Conservation (phyloP, 2,329 filamentous ascomycete species). For the Cladophialophora yegresii region DNA sequence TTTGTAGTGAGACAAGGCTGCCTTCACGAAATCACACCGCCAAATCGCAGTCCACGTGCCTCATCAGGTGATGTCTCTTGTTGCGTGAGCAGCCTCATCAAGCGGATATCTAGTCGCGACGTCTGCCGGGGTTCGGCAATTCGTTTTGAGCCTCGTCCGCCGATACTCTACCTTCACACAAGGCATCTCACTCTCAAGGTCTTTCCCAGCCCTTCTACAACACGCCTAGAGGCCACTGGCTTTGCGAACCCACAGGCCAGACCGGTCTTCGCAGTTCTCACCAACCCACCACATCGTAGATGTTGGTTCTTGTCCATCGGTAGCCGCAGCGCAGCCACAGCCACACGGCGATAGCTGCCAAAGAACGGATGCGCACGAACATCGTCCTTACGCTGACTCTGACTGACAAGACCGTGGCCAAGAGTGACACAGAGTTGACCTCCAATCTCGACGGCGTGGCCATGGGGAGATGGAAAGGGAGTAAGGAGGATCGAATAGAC, state of each 20-base stretch:
- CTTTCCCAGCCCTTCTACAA: neutral
- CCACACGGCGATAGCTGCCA: conserved; percentile 53
- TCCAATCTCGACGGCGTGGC: conserved; percentile 54
- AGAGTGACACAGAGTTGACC: conserved; percentile 58
- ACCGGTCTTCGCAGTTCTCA: conserved; percentile 45
- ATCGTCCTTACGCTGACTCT: conserved; percentile 41
- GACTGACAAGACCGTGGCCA: conserved; percentile 56
- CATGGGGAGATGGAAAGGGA: conserved; percentile 33
- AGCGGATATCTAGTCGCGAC: neutral
- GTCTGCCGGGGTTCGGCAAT: neutral
- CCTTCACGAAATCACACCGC: neutral
- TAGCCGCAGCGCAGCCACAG: conserved; percentile 43
- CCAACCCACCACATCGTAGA: conserved; percentile 50
- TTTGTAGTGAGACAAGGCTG: neutral
- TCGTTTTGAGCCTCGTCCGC: neutral
- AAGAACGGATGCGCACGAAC: conserved; percentile 58
- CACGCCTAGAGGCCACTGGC: neutral
- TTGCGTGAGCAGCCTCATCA: neutral
- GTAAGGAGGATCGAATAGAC: conserved; percentile 62
- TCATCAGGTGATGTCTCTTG: neutral
- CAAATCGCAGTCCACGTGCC: neutral
- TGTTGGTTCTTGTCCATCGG: conserved; percentile 47
- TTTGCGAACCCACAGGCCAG: conserved; percentile 37
- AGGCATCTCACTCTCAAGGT: conserved; percentile 6
- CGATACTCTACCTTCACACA: neutral